Percentiles rank a stretch among this genome's conserved stretches.
Conservation (phyloP, 495 filamentous ascomycete species). For the Talaromyces proteolyticus region DNA sequence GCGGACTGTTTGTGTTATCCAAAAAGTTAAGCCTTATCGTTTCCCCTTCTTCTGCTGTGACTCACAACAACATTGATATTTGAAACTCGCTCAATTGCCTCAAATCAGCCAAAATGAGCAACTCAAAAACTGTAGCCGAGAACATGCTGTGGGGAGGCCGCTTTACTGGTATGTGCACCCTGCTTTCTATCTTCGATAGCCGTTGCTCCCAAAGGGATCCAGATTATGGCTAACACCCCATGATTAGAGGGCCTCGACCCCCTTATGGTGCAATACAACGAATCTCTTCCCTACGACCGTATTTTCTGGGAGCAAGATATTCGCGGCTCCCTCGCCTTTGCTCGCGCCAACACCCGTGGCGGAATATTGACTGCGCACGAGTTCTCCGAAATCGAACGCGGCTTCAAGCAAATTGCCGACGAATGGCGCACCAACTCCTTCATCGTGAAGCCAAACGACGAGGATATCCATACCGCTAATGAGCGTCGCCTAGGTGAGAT, state of each 20-base stretch:
- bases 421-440: slow-evolving; percentile 62
- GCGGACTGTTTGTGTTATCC: no score
- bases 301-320: slow-evolving; percentile 79
- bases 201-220: not conserved
- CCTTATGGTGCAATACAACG: slow-evolving; percentile 85
- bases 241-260: slow-evolving; percentile 68
- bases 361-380: slow-evolving; percentile 72
- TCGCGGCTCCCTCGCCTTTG: slow-evolving; percentile 76
- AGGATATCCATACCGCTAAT: slow-evolving; percentile 88
- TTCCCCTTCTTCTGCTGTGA: not conserved
- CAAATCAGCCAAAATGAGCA: slow-evolving; percentile 29
- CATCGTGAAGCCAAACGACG: slow-evolving; percentile 39
- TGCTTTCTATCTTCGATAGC: slow-evolving; percentile 15
- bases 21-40: no score
- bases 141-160: slow-evolving; percentile 80
- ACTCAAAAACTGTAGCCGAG: slow-evolving; percentile 35
- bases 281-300: slow-evolving; percentile 79
- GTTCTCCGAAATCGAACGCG: slow-evolving; percentile 69
- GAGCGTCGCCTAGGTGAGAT: slow-evolving; percentile 87
- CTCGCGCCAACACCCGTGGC: slow-evolving; percentile 72
- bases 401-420: slow-evolving; percentile 62
- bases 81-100: slow-evolving; percentile 5
- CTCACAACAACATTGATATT: no score
- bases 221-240: slow-evolving; percentile 1
- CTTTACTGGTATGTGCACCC: slow-evolving; percentile 57